phyloP scores from a whole-genome alignment of 306 rosid species.

The Cucumis cinereus region DNA sequence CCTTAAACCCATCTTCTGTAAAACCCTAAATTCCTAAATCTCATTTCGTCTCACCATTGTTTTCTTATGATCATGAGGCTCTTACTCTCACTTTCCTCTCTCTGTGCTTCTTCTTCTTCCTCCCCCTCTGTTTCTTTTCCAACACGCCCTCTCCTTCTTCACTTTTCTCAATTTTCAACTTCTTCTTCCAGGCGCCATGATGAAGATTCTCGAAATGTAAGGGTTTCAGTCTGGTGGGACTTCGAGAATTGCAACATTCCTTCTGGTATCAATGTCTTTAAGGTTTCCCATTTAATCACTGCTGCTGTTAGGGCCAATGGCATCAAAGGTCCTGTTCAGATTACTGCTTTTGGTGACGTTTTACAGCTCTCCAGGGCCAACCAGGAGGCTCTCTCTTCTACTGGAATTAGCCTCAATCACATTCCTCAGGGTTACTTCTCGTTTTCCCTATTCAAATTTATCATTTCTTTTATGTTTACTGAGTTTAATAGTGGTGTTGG shows the following conservation, averaged over 20 bases:
- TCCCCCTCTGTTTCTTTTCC: slow-evolving; percentile 8
- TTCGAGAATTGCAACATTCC: slow-evolving; percentile 69
- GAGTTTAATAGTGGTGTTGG: background rate
- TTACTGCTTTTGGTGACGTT: slow-evolving; percentile 68
- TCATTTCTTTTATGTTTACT: background rate
- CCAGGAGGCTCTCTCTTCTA: slow-evolving; percentile 62
- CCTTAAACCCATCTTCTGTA: background rate
- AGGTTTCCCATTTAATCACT: slow-evolving; percentile 31
- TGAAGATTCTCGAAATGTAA: slow-evolving; percentile 47
- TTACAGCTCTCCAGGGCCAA: slow-evolving; percentile 36
- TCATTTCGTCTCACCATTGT: background rate
- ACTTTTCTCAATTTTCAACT: slow-evolving; percentile 18
- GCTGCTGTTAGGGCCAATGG: slow-evolving; percentile 66
- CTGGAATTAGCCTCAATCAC: slow-evolving; percentile 62
- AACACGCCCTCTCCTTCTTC: slow-evolving; percentile 1
- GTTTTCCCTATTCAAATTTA: background rate
- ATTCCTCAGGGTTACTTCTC: slow-evolving; percentile 40
- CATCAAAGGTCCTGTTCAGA: slow-evolving; percentile 66
- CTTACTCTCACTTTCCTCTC: slow-evolving; percentile 4
- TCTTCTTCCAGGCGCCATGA: slow-evolving; percentile 31
- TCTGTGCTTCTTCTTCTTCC: background rate
- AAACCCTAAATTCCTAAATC: background rate
- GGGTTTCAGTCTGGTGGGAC: slow-evolving; percentile 97
- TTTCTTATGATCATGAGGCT: slow-evolving; percentile 13
- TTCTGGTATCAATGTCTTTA: slow-evolving; percentile 21